Conservation (phyloP, 2,329 filamentous ascomycete genomes). For the Aspergillus caelatus region DNA sequence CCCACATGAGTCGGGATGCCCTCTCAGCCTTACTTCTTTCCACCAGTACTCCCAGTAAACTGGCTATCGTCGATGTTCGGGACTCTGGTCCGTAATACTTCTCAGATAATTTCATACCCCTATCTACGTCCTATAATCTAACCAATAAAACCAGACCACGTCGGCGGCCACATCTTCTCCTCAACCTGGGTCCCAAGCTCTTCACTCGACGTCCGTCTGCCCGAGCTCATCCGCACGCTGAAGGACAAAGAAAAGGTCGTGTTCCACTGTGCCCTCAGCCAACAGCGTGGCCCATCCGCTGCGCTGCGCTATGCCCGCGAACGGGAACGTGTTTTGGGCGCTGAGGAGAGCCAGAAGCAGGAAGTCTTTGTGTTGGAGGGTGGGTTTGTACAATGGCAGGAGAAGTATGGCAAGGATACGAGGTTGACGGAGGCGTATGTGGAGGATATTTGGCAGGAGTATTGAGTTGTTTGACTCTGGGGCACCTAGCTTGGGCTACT, state of each 20-base stretch:
- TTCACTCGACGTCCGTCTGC: conserved; percentile 74
- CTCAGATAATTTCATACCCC: not conserved
- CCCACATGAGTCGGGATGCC: conserved; percentile 68
- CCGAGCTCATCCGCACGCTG: conserved; percentile 79
- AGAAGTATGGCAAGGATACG: conserved; percentile 74
- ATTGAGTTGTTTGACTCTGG: conserved; percentile 23
- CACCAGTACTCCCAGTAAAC: conserved; percentile 46
- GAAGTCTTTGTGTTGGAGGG: conserved; percentile 78
- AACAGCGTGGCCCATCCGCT: conserved; percentile 84
- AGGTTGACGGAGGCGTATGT: conserved; percentile 80
- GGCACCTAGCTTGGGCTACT: not conserved
- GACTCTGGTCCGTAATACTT: conserved; percentile 66
- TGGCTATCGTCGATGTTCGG: conserved; percentile 85
- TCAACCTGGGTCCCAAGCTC: conserved; percentile 74
- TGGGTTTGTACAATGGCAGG: conserved; percentile 89
- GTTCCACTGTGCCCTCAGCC: conserved; percentile 91
- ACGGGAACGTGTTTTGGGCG: conserved; percentile 57
- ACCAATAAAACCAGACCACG: conserved; percentile 64
- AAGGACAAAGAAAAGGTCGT: conserved; percentile 79
- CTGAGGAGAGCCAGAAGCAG: conserved; percentile 56
- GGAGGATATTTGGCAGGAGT: conserved; percentile 79
- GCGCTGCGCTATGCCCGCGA: conserved; percentile 74
- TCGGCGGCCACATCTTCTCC: conserved; percentile 85
- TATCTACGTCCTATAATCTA: not conserved
- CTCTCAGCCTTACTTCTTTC: conserved; percentile 68